These are phyloP conservation scores for Torulaspora globosa DNA, from an alignment of 1,139 yeast species.

Conservation along the genomic window DNA sequence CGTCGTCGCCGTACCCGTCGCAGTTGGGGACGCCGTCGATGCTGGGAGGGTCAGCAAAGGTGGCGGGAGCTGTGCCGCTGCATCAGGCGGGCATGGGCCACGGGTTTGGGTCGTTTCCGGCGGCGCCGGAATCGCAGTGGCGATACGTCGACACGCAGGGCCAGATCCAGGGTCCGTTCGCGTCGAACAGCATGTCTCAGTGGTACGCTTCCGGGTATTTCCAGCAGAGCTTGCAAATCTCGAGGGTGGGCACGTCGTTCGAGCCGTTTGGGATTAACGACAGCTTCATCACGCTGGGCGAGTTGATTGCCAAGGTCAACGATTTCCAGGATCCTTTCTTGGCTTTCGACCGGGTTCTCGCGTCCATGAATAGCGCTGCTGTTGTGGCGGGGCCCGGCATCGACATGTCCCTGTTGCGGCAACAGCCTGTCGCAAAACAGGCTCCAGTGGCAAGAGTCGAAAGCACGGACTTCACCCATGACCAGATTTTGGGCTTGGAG, in stretches of 20 bases:
- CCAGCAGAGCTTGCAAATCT: constrained; percentile 30
- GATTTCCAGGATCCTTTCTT: constrained; percentile 32
- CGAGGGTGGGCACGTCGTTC: constrained; percentile 22
- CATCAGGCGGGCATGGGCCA: constrained; percentile 5
- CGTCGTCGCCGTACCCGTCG: constrained; percentile 16
- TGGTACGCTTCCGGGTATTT: constrained; percentile 36
- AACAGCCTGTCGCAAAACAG: not conserved
- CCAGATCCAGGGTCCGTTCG: constrained; percentile 37
- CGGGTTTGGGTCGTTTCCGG: constrained; percentile 10
- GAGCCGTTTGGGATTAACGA: constrained; percentile 33
- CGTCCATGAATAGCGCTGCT: constrained; percentile 2
- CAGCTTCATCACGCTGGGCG: constrained; percentile 28
- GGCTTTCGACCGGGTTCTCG: constrained; percentile 23
- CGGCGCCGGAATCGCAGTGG: constrained; percentile 32
- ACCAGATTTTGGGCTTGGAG: constrained; percentile 27
- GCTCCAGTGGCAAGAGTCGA: constrained; percentile 7
- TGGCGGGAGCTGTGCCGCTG: constrained; percentile 5
- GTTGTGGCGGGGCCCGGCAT: not conserved
- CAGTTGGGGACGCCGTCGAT: constrained; percentile 15
- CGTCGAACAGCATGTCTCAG: constrained; percentile 30
- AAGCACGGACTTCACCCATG: constrained; percentile 28
- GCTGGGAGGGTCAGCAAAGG: constrained; percentile 4
- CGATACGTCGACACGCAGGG: constrained; percentile 34
- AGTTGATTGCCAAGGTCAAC: constrained; percentile 26
- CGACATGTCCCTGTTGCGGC: constrained; percentile 2